These are phyloP conservation scores for Zymoseptoria passerinii DNA, from an alignment of 2,329 filamentous ascomycete genomes.

Conservation along the genomic window DNA sequence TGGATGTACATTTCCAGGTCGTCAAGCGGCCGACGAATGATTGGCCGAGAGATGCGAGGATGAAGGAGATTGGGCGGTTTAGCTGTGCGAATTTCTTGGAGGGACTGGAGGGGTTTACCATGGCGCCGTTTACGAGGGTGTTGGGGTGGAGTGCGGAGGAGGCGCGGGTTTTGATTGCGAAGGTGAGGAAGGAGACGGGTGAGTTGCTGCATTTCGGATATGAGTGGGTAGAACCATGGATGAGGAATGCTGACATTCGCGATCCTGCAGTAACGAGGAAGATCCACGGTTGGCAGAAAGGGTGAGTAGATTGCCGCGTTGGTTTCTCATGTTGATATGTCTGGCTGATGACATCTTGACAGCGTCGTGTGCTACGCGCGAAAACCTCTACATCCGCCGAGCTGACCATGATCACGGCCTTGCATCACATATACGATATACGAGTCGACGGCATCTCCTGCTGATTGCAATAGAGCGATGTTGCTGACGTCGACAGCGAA, in stretches of 20 bases:
- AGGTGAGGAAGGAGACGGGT: constrained; percentile 33
- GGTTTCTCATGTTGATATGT: neutral
- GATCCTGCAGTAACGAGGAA: constrained; percentile 6
- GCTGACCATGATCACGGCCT: too few relatives aligned
- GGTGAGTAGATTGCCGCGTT: constrained; percentile 8
- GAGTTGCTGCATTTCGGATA: neutral
- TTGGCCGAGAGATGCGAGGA: constrained; percentile 24
- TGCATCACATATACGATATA: neutral
- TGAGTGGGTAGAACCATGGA: neutral
- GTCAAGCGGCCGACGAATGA: constrained; percentile 22
- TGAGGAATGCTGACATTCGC: neutral
- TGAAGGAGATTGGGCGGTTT: constrained; percentile 22
- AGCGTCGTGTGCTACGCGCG: constrained; percentile 7
- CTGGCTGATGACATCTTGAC: neutral
- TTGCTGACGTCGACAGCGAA: too few relatives aligned
- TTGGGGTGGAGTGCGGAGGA: constrained; percentile 38
- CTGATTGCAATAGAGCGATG: too few relatives aligned
- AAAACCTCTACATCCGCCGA: constrained; percentile 1
- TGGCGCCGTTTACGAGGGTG: constrained; percentile 36
- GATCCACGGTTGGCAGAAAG: constrained; percentile 18
- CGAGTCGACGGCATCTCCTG: too few relatives aligned
- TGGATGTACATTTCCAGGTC: constrained; percentile 18
- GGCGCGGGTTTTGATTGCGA: constrained; percentile 38
- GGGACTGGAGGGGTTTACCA: constrained; percentile 38
- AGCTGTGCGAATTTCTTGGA: constrained; percentile 25